Conservation (phyloP, 31 red algal genomes). For the Bonnemaisonia californica region DNA sequence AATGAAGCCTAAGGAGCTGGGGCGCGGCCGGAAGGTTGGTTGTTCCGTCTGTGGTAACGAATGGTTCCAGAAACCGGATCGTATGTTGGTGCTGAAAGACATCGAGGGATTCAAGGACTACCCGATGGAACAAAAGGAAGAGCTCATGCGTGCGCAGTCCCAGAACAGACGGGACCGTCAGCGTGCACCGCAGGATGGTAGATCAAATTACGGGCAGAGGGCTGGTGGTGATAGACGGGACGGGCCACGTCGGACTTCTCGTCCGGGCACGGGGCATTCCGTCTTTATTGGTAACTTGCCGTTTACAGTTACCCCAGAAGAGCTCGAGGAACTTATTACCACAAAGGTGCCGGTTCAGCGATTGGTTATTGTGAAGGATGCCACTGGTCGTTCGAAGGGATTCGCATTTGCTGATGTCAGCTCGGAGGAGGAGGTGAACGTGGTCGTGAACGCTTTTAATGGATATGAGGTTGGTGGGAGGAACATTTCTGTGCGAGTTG, state of each 20-base stretch:
- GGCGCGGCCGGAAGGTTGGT: conserved; percentile 47
- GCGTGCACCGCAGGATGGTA: not conserved
- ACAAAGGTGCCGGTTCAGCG: conserved; percentile 12
- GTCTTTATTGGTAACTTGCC: conserved; percentile 83
- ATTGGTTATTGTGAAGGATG: conserved; percentile 55
- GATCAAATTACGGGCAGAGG: not conserved
- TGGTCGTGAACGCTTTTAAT: conserved; percentile 47
- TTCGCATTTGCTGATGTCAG: conserved; percentile 76
- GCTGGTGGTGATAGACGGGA: conserved; percentile 5
- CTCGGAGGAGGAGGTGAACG: conserved; percentile 42
- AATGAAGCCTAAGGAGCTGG: conserved; percentile 35
- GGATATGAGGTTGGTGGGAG: conserved; percentile 32
- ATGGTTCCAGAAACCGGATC: conserved; percentile 79
- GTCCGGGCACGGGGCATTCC: not conserved
- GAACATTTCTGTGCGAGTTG: conserved; percentile 44
- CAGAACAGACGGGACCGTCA: not conserved
- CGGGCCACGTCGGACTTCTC: not conserved
- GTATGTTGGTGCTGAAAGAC: conserved; percentile 25
- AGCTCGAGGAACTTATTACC: conserved; percentile 51
- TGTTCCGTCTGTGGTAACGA: conserved; percentile 74
- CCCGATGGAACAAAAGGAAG: conserved; percentile 66
- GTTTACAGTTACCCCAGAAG: conserved; percentile 35
- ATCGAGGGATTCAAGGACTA: conserved; percentile 59
- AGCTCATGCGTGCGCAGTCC: conserved; percentile 16
- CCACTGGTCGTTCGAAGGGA: conserved; percentile 57